phyloP scores from a whole-genome alignment of 129 eudicot species.

The Artemisia annua region DNA sequence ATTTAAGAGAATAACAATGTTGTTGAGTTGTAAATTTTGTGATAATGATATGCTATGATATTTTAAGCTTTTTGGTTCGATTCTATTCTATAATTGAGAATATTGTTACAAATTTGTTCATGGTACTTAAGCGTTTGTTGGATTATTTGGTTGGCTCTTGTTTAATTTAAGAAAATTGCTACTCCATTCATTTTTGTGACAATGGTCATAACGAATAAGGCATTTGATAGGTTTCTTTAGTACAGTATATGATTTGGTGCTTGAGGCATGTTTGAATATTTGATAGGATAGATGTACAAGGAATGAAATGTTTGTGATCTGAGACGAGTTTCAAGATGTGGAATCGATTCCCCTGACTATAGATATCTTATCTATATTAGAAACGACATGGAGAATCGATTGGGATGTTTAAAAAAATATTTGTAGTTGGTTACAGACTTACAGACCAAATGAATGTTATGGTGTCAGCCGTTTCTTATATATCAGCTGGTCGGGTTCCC shows the following conservation, averaged over 20 bases:
- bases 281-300: too few relatives aligned
- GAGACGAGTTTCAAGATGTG: too few relatives aligned
- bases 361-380: too few relatives aligned
- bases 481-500: too few relatives aligned
- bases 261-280: too few relatives aligned
- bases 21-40: conserved; percentile 24
- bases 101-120: conserved; percentile 7
- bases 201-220: background rate
- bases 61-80: background rate
- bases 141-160: conserved; percentile 13
- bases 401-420: too few relatives aligned
- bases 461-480: too few relatives aligned
- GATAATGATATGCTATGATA: background rate
- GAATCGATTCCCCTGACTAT: too few relatives aligned
- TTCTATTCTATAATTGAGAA: background rate
- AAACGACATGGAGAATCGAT: too few relatives aligned
- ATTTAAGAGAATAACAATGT: background rate
- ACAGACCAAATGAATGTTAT: too few relatives aligned
- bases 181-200: background rate
- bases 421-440: too few relatives aligned
- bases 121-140: conserved; percentile 13
- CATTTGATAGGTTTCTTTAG: background rate
- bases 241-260: background rate
- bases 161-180: background rate
- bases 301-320: too few relatives aligned